Evolutionary conservation across 176 grass and related monocot genomes (phyloP).

Genomic region (Eremochloa ophiuroides): DNA sequence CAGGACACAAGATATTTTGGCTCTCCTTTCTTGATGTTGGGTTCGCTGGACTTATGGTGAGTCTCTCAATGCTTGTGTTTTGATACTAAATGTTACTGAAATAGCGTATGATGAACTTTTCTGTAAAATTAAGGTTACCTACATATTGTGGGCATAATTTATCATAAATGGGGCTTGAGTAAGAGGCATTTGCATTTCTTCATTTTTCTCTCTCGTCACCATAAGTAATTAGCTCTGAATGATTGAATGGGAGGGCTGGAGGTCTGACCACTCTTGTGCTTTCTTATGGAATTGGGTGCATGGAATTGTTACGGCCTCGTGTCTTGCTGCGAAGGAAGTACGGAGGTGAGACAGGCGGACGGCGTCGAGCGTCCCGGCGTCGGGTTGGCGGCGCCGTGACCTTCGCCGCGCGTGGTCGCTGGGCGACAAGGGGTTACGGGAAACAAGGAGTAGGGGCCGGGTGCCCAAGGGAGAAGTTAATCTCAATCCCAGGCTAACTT

Average conservation of each 20-base stretch:
- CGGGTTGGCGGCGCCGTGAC: too few species aligned
- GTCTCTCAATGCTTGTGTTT: conserved; percentile 25
- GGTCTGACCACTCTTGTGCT: neutral
- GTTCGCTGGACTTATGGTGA: conserved; percentile 91
- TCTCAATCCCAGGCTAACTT: too few species aligned
- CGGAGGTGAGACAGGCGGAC: too few species aligned
- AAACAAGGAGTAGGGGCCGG: too few species aligned
- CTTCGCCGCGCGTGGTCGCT: too few species aligned
- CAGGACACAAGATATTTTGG: conserved; percentile 84
- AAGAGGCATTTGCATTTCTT: neutral
- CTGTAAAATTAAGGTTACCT: neutral
- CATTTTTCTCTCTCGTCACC: neutral
- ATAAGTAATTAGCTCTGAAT: neutral
- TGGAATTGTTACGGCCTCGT: too few species aligned
- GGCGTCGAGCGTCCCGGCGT: too few species aligned
- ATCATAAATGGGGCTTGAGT: neutral
- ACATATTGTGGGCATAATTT: neutral
- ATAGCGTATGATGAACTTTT: neutral
- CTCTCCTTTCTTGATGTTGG: conserved; percentile 92
- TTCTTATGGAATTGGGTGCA: neutral
- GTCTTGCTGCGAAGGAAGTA: too few species aligned
- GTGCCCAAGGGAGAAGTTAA: too few species aligned
- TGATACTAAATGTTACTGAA: conserved; percentile 12
- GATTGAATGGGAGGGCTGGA: neutral
- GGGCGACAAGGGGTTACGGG: too few species aligned